Conservation (phyloP, 257 asterid genomes). For the Nicotiana benthamiana region DNA sequence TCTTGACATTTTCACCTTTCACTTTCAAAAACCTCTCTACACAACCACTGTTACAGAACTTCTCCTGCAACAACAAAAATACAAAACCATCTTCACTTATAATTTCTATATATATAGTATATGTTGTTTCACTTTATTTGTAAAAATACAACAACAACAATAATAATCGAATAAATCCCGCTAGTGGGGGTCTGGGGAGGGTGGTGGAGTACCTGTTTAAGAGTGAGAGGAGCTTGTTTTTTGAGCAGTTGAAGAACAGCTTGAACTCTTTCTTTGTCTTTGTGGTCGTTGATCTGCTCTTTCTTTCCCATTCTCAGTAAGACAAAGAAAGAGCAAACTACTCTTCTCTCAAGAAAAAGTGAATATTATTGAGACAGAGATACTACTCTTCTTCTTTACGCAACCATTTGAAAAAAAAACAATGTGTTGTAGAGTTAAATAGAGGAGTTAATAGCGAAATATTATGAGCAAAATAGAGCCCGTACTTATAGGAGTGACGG, state of each 20-base stretch:
- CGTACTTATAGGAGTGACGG: constrained; percentile 58
- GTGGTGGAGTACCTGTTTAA: constrained; percentile 62
- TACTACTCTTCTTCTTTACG: constrained; percentile 61
- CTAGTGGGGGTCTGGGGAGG: too few species aligned
- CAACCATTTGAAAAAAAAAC: constrained; percentile 44
- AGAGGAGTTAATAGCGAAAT: constrained; percentile 5
- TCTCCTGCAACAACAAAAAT: constrained; percentile 45
- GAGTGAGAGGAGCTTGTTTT: constrained; percentile 70
- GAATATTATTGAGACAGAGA: constrained; percentile 27
- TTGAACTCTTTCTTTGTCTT: constrained; percentile 46
- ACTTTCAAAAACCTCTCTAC: constrained; percentile 74
- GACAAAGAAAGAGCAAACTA: not conserved
- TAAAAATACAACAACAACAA: too few species aligned
- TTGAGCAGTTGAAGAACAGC: constrained; percentile 63
- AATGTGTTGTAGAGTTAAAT: not conserved
- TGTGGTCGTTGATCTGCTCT: constrained; percentile 52
- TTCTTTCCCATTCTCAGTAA: constrained; percentile 53
- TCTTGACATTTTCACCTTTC: constrained; percentile 79
- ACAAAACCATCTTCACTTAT: not conserved
- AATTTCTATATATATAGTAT: not conserved
- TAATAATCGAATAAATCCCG: too few species aligned
- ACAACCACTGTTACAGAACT: constrained; percentile 61
- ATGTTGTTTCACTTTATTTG: too few species aligned
- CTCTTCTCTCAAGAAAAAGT: constrained; percentile 20
- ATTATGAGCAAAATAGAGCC: constrained; percentile 18